Percentiles rank a stretch among this genome's conserved stretches.
phyloP scores from a whole-genome alignment of 331 rosid species.

The Rhamnella rubrinervis region DNA sequence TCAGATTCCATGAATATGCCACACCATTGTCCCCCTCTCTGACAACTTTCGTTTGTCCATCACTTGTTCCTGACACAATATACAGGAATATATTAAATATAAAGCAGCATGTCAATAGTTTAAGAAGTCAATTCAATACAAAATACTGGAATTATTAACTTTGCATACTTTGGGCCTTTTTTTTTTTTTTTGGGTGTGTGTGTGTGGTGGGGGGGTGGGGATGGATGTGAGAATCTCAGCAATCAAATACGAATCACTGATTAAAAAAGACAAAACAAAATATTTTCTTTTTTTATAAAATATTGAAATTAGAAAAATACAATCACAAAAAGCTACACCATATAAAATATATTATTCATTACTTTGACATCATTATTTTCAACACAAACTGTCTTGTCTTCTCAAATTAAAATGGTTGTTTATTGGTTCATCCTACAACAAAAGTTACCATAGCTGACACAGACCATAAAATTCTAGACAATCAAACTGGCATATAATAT shows the following conservation, averaged over 20 bases:
- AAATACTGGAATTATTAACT: no score
- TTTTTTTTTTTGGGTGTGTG: no score
- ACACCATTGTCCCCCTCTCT: conserved; percentile 99
- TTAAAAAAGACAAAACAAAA: no score
- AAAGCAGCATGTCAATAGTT: conserved; percentile 1
- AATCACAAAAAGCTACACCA: not conserved
- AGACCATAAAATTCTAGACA: not conserved
- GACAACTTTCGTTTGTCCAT: conserved; percentile 89
- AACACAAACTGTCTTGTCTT: conserved; percentile 12
- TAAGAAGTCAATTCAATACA: no score
- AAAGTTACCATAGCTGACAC: not conserved
- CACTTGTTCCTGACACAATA: conserved; percentile 71
- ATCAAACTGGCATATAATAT: not conserved
- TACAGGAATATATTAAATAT: not conserved
- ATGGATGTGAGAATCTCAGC: no score
- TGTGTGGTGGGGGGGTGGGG: no score
- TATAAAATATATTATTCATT: not conserved
- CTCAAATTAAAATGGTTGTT: conserved; percentile 17
- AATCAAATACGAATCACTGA: no score
- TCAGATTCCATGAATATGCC: conserved; percentile 86
- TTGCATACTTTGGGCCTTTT: no score
- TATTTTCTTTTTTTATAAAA: no score
- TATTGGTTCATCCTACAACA: conserved; percentile 3
- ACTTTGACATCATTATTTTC: not conserved
- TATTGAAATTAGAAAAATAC: not conserved